A percentile compares a stretch with the other conserved stretches of the same genome.
phyloP scores from a whole-genome alignment of 345 rosid species.

The Syzygium oleosum region DNA sequence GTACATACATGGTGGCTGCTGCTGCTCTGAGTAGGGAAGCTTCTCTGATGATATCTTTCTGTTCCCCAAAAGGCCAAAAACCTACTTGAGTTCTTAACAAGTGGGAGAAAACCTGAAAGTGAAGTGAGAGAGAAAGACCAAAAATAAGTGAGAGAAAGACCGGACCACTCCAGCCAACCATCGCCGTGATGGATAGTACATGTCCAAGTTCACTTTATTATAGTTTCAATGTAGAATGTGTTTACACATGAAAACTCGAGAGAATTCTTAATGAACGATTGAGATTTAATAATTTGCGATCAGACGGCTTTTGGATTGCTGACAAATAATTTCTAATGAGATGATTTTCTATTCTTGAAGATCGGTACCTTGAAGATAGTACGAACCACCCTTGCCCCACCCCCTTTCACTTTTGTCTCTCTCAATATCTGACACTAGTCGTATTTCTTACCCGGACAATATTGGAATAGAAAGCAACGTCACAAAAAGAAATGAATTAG shows the following conservation, averaged over 20 bases:
- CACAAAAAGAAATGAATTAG: not conserved
- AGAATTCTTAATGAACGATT: not conserved
- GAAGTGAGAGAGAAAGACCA: not conserved
- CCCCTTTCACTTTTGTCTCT: not conserved
- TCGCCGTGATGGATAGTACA: not conserved
- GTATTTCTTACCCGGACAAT: not conserved
- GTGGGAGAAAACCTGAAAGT: not conserved
- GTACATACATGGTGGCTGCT: not conserved
- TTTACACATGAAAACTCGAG: not conserved
- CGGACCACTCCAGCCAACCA: not conserved
- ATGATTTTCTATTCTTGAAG: not conserved
- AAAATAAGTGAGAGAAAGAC: not conserved
- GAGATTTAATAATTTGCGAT: not conserved
- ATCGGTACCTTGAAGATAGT: not conserved
- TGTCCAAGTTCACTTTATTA: not conserved
- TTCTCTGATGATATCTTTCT: not conserved
- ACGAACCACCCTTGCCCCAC: not conserved
- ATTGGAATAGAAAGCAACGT: not conserved
- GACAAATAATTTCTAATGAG: not conserved
- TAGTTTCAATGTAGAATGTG: not conserved
- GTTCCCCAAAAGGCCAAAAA: not conserved
- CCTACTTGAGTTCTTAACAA: not conserved
- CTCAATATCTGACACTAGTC: not conserved
- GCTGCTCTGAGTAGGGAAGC: not conserved
- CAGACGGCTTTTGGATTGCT: not conserved